Percentiles rank a stretch among this genome's conserved stretches.
Evolutionary conservation across 352 stramenopile species (phyloP).

Genomic region (Phytophthora europaea): DNA sequence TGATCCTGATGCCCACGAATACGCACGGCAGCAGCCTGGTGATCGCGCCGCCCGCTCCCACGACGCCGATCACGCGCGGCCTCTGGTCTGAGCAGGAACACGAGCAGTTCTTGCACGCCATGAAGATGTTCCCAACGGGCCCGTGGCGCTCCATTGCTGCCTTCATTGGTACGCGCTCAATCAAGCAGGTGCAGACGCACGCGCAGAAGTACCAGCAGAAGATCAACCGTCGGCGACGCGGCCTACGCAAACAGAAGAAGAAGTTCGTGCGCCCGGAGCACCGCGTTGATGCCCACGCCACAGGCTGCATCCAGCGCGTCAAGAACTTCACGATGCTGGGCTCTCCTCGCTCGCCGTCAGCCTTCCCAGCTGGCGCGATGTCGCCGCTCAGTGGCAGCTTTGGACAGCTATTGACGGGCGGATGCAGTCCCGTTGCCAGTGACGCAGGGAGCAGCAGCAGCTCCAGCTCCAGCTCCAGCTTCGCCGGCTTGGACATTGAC

Average conservation of each 20-base stretch:
- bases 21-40: constrained; percentile 29
- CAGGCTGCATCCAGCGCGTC: constrained; percentile 71
- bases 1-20: constrained; percentile 46
- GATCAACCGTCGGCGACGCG: constrained; percentile 80
- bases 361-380: constrained; percentile 32
- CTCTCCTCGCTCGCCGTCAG: constrained; percentile 56
- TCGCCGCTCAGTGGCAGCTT: constrained; percentile 41
- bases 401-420: constrained; percentile 37
- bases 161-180: constrained; percentile 80
- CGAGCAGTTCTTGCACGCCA: constrained; percentile 84
- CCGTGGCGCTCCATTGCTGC: constrained; percentile 81
- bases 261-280: constrained; percentile 80
- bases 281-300: constrained; percentile 71
- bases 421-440: constrained; percentile 39
- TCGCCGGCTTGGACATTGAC: constrained; percentile 26
- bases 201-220: constrained; percentile 92
- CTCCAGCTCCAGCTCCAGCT: constrained; percentile 18
- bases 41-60: constrained; percentile 24
- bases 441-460: constrained; percentile 35
- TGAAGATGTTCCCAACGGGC: constrained; percentile 83
- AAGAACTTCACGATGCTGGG: constrained; percentile 52
- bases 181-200: constrained; percentile 89
- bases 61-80: constrained; percentile 60
- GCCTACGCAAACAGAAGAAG: constrained; percentile 89
- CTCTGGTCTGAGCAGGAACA: constrained; percentile 84